Percentiles rank a stretch among this genome's conserved stretches.
These are phyloP conservation scores for Phytophthora citrophthora DNA, from an alignment of 352 stramenopile species.

Conservation along the genomic window DNA sequence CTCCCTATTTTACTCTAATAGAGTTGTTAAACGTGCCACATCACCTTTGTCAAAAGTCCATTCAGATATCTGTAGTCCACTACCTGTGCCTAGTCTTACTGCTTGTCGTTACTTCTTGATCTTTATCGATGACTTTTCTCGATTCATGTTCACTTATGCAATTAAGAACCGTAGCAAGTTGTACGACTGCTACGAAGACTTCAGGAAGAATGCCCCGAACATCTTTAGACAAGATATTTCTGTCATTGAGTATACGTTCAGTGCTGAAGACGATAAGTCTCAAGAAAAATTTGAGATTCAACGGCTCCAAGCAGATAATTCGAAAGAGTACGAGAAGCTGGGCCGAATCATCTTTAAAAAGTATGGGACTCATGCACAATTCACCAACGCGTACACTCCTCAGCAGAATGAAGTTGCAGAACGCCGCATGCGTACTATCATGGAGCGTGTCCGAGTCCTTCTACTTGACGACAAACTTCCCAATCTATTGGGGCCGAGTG, in stretches of 20 bases:
- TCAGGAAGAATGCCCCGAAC: no score
- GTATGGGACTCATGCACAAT: slow-evolving; percentile 8
- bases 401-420: slow-evolving; percentile 24
- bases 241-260: no score
- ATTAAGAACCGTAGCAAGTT: slow-evolving; percentile 14
- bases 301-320: slow-evolving; percentile 9
- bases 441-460: slow-evolving; percentile 9
- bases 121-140: slow-evolving; percentile 30
- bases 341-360: slow-evolving; percentile 12
- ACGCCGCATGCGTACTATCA: slow-evolving; percentile 17
- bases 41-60: neutral
- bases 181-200: slow-evolving; percentile 17
- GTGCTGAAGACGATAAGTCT: no score
- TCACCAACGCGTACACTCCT: slow-evolving; percentile 16
- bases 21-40: no score
- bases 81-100: no score
- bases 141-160: slow-evolving; percentile 22
- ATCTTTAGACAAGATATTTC: no score
- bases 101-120: slow-evolving; percentile 18
- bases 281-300: no score
- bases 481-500: no score
- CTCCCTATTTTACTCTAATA: no score
- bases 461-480: neutral
- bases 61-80: neutral
- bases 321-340: slow-evolving; percentile 17